Evolutionary conservation across 129 eudicot genomes (phyloP).

Genomic region (Tanacetum coccineum): DNA sequence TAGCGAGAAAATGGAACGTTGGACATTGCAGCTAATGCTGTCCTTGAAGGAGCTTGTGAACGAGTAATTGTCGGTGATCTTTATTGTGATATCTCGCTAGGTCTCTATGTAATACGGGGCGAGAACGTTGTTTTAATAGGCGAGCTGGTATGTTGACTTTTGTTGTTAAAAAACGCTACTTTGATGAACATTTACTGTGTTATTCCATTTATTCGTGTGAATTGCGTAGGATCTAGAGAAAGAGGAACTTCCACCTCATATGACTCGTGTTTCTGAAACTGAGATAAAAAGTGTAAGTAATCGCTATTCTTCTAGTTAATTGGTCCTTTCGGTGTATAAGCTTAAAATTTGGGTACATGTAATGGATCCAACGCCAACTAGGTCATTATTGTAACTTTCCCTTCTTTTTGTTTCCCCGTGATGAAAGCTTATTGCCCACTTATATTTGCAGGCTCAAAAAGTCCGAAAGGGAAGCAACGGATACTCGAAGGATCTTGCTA

Average conservation of each 20-base stretch:
- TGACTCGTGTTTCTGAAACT: slow-evolving; percentile 36
- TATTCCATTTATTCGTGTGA: background rate
- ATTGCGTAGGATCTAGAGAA: background rate
- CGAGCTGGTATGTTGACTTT: slow-evolving; percentile 31
- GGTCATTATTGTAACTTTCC: background rate
- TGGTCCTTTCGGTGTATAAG: no score
- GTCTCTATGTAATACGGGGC: slow-evolving; percentile 40
- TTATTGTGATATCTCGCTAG: slow-evolving; percentile 33
- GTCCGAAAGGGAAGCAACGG: slow-evolving; percentile 35
- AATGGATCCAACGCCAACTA: background rate
- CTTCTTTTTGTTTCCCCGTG: background rate
- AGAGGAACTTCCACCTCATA: slow-evolving; percentile 13
- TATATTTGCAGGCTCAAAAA: slow-evolving; percentile 28
- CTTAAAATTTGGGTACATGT: no score
- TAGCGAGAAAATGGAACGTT: slow-evolving; percentile 8
- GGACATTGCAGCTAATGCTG: slow-evolving; percentile 34
- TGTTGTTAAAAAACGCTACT: background rate
- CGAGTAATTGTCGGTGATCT: slow-evolving; percentile 40
- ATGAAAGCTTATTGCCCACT: no score
- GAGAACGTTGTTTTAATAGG: slow-evolving; percentile 37
- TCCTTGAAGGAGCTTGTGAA: slow-evolving; percentile 39
- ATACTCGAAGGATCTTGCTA: slow-evolving; percentile 36
- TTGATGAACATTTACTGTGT: background rate
- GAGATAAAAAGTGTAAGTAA: slow-evolving; percentile 35
- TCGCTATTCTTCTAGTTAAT: no score